Evolutionary conservation across 306 rosid species (phyloP).

Genomic region (Aeschynomene evenia): DNA sequence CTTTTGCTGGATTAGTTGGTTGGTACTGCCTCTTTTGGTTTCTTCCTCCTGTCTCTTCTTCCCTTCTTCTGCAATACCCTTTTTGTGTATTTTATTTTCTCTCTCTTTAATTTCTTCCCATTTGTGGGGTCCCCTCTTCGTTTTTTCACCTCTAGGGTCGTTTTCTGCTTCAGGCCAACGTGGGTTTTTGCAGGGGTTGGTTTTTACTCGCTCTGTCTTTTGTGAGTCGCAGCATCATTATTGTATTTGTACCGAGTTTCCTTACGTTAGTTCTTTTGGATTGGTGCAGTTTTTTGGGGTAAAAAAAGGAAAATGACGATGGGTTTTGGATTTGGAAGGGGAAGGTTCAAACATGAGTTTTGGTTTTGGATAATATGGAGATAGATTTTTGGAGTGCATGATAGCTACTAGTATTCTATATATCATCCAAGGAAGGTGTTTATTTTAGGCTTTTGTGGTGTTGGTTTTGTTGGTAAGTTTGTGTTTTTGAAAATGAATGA

Average conservation of each 20-base stretch:
- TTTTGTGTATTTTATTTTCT: too few relatives aligned
- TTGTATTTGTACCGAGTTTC: background rate
- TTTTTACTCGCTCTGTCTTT: background rate
- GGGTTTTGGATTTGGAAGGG: conserved; percentile 9
- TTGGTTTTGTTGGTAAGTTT: background rate
- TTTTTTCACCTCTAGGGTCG: conserved; percentile 28
- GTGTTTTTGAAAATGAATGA: conserved; percentile 50
- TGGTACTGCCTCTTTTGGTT: background rate
- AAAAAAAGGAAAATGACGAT: background rate
- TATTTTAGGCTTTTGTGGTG: background rate
- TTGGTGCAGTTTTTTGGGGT: background rate
- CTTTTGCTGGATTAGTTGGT: too few relatives aligned
- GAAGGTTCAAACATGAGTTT: background rate
- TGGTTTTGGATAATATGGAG: conserved; percentile 29
- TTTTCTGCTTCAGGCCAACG: conserved; percentile 15
- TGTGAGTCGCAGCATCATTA: background rate
- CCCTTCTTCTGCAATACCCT: background rate
- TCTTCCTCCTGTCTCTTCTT: conserved; percentile 21
- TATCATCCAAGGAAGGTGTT: background rate
- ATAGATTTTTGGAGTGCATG: background rate
- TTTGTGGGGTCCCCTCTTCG: conserved; percentile 20
- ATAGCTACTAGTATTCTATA: background rate
- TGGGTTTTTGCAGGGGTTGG: background rate
- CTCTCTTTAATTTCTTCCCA: background rate
- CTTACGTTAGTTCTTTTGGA: background rate